phyloP scores from a whole-genome alignment of 441 rosid genomes.

The Euphorbia schlechtendalii region DNA sequence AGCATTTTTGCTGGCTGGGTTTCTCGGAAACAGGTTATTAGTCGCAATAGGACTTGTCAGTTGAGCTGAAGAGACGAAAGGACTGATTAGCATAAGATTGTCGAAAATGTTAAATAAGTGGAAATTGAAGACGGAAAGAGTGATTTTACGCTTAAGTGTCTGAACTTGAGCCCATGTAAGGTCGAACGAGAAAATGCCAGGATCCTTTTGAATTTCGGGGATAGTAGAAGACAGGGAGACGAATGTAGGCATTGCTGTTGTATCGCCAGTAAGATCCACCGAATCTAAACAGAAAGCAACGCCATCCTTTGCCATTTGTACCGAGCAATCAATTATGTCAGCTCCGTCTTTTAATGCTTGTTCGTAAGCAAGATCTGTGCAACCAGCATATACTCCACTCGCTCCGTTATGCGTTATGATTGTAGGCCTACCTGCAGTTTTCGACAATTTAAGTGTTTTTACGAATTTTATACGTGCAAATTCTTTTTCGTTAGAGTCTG shows the following conservation, averaged over 20 bases:
- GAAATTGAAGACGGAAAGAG: not conserved
- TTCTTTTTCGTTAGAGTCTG: no score
- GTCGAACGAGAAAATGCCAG: conserved; percentile 79
- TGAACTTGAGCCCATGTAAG: conserved; percentile 84
- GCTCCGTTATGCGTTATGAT: conserved; percentile 84
- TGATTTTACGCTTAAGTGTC: conserved; percentile 65
- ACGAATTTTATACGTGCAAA: no score
- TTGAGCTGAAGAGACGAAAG: conserved; percentile 49
- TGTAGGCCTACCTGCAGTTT: conserved; percentile 37
- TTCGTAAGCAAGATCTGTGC: conserved; percentile 82
- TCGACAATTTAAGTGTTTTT: no score
- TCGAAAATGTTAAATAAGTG: no score
- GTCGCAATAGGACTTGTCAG: conserved; percentile 40
- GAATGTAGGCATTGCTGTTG: conserved; percentile 55
- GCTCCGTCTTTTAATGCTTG: conserved; percentile 76
- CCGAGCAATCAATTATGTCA: conserved; percentile 77
- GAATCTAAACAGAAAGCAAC: conserved; percentile 65
- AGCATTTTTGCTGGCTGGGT: conserved; percentile 56
- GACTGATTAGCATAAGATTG: conserved; percentile 8
- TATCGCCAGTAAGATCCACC: conserved; percentile 48
- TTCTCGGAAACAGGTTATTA: conserved; percentile 31
- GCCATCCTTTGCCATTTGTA: conserved; percentile 90
- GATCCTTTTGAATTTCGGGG: conserved; percentile 53
- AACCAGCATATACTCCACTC: conserved; percentile 75
- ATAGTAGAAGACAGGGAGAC: conserved; percentile 40